Conservation (phyloP, 2,329 filamentous ascomycete genomes). For the Penicillium sp. region DNA sequence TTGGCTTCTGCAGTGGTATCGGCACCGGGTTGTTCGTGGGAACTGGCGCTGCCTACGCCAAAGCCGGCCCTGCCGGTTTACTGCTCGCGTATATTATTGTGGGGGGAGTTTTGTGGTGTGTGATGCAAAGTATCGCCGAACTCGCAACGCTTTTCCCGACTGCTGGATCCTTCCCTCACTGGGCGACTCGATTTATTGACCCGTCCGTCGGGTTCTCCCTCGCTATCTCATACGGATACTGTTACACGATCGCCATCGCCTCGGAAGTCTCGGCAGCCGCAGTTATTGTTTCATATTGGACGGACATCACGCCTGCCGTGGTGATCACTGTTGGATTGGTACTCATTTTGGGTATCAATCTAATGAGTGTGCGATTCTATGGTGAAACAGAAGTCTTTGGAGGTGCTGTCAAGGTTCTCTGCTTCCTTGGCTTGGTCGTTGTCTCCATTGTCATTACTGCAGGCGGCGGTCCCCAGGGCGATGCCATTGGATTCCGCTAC, state of each 20-base stretch:
- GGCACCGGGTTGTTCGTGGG: constrained; percentile 82
- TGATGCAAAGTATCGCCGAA: constrained; percentile 85
- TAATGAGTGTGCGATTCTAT: constrained; percentile 34
- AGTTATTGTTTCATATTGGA: constrained; percentile 81
- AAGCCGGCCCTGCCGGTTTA: constrained; percentile 72
- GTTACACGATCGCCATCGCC: constrained; percentile 76
- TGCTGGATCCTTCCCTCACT: constrained; percentile 84
- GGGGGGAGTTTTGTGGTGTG: constrained; percentile 82
- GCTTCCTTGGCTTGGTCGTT: constrained; percentile 31
- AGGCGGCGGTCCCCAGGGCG: constrained; percentile 32
- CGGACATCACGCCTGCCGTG: constrained; percentile 62
- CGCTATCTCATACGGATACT: constrained; percentile 73
- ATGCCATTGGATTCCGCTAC: constrained; percentile 36
- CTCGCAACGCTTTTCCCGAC: constrained; percentile 87
- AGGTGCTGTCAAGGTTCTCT: constrained; percentile 33
- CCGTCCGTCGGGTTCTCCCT: constrained; percentile 91
- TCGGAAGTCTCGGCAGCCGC: constrained; percentile 77
- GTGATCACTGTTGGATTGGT: constrained; percentile 57
- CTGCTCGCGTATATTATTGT: constrained; percentile 60
- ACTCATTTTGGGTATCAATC: constrained; percentile 31
- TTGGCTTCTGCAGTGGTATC: constrained; percentile 39
- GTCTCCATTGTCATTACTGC: constrained; percentile 35
- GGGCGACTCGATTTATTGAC: constrained; percentile 85
- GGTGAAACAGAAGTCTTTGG: constrained; percentile 34
- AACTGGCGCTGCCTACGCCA: constrained; percentile 67